These are phyloP conservation scores for Amphirosellinia nigrospora DNA, from an alignment of 495 filamentous ascomycete species.

Conservation along the genomic window DNA sequence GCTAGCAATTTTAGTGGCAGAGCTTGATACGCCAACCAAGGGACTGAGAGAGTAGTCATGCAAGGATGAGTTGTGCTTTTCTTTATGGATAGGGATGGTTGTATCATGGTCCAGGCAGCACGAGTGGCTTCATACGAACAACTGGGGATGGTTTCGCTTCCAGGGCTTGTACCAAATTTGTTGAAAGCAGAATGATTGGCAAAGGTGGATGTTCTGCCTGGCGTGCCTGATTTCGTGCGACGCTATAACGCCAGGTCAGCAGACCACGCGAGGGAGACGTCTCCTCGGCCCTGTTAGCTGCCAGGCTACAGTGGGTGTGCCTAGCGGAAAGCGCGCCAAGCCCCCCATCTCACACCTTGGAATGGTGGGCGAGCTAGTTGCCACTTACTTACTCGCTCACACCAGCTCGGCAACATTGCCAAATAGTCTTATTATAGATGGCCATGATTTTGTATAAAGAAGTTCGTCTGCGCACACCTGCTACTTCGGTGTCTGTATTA, in stretches of 20 bases:
- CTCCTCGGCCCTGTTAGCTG: constrained; percentile 3
- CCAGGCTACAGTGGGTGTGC: constrained; percentile 17
- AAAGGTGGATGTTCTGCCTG: constrained; percentile 23
- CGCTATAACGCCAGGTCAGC: constrained; percentile 9
- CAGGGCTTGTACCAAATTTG: not conserved
- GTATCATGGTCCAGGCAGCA: not conserved
- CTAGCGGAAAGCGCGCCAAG: not conserved
- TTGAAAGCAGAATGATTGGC: not conserved
- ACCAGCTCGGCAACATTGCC: not conserved
- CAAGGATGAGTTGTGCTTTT: not conserved
- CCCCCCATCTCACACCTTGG: not conserved
- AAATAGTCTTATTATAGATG: not conserved
- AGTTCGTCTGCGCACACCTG: not conserved
- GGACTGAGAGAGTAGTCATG: not conserved
- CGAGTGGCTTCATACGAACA: not conserved
- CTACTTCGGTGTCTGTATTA: not conserved
- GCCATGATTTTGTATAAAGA: not conserved
- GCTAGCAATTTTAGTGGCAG: not conserved
- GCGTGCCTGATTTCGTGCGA: not conserved
- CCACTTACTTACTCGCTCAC: not conserved
- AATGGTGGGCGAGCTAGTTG: not conserved
- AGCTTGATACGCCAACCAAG: not conserved
- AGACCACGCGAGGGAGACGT: constrained; percentile 11
- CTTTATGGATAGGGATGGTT: too few relatives aligned
- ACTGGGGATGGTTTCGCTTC: not conserved